Base-by-base conservation (phyloP, 1,139 yeast genomes). In the Sugiyamaella japonica region DNA sequence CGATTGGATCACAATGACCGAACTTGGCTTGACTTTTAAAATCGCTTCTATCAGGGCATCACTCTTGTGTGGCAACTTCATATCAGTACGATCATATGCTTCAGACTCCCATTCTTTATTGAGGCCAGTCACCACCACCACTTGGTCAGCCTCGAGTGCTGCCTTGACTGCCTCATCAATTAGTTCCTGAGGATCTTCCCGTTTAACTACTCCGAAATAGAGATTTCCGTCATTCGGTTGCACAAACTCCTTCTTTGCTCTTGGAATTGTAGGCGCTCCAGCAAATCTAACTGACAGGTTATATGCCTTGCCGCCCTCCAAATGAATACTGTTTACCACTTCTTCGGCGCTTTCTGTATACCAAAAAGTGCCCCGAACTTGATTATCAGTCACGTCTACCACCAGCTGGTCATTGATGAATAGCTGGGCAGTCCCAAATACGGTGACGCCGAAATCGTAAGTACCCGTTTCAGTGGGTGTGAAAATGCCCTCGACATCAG, bases 301-400 rank as follows among this genome's bases (percentile, higher is more conserved):
- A 69, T 81, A 79, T 13, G 64, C 61, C 56, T 71, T 65, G 10
- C 81, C 84, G 55, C 71, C 71, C 50, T 72, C 73, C 58, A 83
- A 69, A 4, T 63, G 39, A 17, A 75, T 66, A 2, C 61, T 54
- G 13, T 76, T 76, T 7, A 65, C 72, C 57, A 72, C 81, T 63
- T 82, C 85, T 23, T 73, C 64, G 29, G 84, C 75, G 50, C 84
- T 84, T 63, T 75, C 67, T 12, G 80, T 79, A 58, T 77, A 73
- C 68, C 79, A 80, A 3, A 76, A 73, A 29, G 71, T 69, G 42
- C 86, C 86, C 38, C 66, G 66, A 13, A 61, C 71, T 70, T 83
- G 86, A 25, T 73, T 67, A 43, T 81, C 78, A 62, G 76, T 77
- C 70, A 82, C 82, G 64, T 82, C 86, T 55, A 82, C 81, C 28